Base-by-base conservation (phyloP, 306 rosid species). In the Lathyrus oleraceus region DNA sequence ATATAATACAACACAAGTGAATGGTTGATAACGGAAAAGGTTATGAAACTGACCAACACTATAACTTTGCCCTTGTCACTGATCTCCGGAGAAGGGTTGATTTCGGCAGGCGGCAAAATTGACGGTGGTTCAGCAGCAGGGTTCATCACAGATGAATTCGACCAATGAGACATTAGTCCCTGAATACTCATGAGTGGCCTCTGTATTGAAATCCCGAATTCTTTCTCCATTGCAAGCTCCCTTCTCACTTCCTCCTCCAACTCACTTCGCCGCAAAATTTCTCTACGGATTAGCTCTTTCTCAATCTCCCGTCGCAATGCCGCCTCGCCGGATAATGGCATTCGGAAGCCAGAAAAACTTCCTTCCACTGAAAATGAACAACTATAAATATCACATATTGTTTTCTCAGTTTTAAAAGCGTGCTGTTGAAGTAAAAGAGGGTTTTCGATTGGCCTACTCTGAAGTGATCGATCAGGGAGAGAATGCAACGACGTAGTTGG, bases 231-330 rank as follows among this genome's bases (percentile, higher is more conserved):
- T 43, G 71, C 72, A 62, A 89, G 54, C 45, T 85, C 96, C 62
- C 74, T 79, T 28, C 88, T 81, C 25, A 89, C 88, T 53, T 83
- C 89, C 2, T 76, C 83, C 36, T 89, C 96, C 10, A 87, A 58
- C 66, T 78, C 51, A 9, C 71, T 38, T 40, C 91, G 73, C 73
- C 84, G 75, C 0, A 57, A 39, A 16, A 73, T 76, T 75, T 85
- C 85, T 25, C 82, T 77, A 19, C 86, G 77, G 7, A 87, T 76
- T 59, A 58, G 81, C 14, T 81, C 82, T 27, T 85, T 83, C 76
- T 83, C 92, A 15, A 80, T 47, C 74, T 77, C 83, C 11, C 81
- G 70, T 61, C 47, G 32, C 10, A 83, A 7, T 0, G 69, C 51
- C 4, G 62, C 45, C 5, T 81, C 87, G 73, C 30, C 20, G 1